Evolutionary conservation across 345 rosid genomes (phyloP).

Genomic region (Eucalyptus cloeziana): DNA sequence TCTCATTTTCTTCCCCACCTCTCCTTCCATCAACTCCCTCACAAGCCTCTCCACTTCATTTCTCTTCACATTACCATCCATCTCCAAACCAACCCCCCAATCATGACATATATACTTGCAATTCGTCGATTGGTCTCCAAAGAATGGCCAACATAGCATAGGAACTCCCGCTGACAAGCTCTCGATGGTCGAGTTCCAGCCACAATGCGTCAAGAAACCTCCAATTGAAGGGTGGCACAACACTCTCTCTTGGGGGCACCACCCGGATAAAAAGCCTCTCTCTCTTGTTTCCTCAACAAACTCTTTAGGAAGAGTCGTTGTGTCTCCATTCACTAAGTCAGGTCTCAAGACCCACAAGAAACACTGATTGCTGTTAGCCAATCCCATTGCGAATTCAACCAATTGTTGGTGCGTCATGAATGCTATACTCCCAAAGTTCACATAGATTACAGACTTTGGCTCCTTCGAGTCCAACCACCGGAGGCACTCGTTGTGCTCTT

Average conservation of each 20-base stretch:
- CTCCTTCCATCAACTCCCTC: background rate
- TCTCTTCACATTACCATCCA: conserved; percentile 9
- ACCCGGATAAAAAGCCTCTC: background rate
- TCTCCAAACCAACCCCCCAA: conserved; percentile 20
- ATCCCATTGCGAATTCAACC: conserved; percentile 4
- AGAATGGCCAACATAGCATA: conserved; percentile 7
- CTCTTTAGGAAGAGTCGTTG: background rate
- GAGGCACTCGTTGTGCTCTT: background rate
- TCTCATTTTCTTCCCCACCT: background rate
- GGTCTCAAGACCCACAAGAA: conserved; percentile 10
- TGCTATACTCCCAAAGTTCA: background rate
- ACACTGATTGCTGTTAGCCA: background rate
- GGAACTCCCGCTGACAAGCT: conserved; percentile 3
- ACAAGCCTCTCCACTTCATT: background rate
- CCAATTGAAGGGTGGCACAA: conserved; percentile 1
- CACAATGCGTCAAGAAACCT: conserved; percentile 4
- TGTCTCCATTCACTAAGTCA: background rate
- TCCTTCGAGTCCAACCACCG: background rate
- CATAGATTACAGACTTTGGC: background rate
- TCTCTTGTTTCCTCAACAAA: background rate
- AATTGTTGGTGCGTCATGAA: background rate
- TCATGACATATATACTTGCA: conserved; percentile 7
- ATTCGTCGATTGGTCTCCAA: conserved; percentile 7
- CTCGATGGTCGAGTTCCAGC: conserved; percentile 12
- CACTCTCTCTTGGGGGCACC: conserved; percentile 11